These are phyloP conservation scores for Proliferodiscus dingleyae DNA, from an alignment of 2,329 filamentous ascomycete genomes.

Conservation along the genomic window DNA sequence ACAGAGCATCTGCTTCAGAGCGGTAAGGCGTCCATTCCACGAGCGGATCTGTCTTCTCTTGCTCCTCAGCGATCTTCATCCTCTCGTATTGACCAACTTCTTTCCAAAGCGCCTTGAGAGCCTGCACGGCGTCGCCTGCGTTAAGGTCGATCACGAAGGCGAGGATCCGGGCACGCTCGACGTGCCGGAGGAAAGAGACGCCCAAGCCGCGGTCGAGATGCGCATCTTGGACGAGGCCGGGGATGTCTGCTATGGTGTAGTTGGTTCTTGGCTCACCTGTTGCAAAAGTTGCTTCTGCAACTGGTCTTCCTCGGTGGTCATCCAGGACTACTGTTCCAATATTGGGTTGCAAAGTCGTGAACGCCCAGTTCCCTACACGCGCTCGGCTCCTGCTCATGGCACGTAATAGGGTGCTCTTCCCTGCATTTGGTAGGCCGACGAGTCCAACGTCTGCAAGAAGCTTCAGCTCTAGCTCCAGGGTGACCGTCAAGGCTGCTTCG, in stretches of 20 bases:
- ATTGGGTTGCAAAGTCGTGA: constrained; percentile 91
- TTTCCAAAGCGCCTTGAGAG: constrained; percentile 78
- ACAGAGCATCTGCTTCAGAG: constrained; percentile 37
- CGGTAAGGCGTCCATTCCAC: constrained; percentile 50
- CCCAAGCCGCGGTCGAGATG: constrained; percentile 89
- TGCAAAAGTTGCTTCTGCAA: constrained; percentile 38
- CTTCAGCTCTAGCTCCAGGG: constrained; percentile 86
- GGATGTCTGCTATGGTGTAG: constrained; percentile 94
- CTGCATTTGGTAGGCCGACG: constrained; percentile 91
- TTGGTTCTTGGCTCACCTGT: constrained; percentile 60
- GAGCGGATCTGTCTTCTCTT: constrained; percentile 61
- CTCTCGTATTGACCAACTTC: constrained; percentile 82
- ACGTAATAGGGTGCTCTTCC: constrained; percentile 87
- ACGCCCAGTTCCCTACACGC: constrained; percentile 90
- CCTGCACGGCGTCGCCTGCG: constrained; percentile 71
- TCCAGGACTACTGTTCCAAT: constrained; percentile 95
- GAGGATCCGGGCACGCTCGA: constrained; percentile 87
- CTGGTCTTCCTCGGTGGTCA: constrained; percentile 71
- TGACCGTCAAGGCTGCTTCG: constrained; percentile 71
- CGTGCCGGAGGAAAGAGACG: constrained; percentile 85
- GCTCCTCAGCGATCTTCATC: constrained; percentile 64
- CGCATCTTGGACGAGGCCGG: constrained; percentile 85
- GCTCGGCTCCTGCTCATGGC: constrained; percentile 85
- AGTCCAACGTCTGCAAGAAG: constrained; percentile 91
- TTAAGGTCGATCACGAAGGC: constrained; percentile 89